These are phyloP conservation scores for Gypsophila paniculata DNA, from an alignment of 179 eudicot genomes.

Conservation along the genomic window DNA sequence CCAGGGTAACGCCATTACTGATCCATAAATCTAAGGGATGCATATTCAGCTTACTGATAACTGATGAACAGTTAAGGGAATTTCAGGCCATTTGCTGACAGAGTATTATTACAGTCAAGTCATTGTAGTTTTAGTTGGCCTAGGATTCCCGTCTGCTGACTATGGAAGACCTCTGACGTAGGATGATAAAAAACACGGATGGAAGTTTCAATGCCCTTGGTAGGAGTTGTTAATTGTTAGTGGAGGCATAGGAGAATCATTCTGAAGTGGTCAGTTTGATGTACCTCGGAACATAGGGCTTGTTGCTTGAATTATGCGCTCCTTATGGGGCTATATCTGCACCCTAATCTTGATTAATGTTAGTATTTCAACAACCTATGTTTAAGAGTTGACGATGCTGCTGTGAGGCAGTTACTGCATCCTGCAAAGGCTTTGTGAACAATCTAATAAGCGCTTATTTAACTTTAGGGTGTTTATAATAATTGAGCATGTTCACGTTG, in stretches of 20 bases:
- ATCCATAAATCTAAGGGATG: no score
- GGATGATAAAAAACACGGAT: no score
- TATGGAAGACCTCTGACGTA: not conserved
- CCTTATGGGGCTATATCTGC: not conserved
- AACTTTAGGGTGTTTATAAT: not conserved
- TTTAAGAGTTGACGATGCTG: not conserved
- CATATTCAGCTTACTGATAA: no score
- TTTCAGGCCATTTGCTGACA: not conserved
- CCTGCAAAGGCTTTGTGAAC: not conserved
- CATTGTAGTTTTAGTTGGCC: not conserved
- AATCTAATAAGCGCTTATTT: not conserved
- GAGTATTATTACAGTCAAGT: not conserved
- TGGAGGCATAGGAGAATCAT: not conserved
- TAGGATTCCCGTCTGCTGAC: not conserved
- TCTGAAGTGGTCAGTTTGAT: no score
- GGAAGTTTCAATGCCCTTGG: no score
- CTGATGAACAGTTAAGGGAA: not conserved
- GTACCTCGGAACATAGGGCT: no score
- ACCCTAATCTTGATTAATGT: not conserved
- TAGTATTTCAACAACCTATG: not conserved
- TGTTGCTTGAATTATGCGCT: not conserved
- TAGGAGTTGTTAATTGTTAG: no score
- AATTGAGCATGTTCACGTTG: no score
- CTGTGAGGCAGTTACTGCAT: not conserved
- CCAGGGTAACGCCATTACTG: not conserved